Evolutionary conservation across 2,329 filamentous ascomycete species (phyloP).

Genomic region (Xylaria sp.): DNA sequence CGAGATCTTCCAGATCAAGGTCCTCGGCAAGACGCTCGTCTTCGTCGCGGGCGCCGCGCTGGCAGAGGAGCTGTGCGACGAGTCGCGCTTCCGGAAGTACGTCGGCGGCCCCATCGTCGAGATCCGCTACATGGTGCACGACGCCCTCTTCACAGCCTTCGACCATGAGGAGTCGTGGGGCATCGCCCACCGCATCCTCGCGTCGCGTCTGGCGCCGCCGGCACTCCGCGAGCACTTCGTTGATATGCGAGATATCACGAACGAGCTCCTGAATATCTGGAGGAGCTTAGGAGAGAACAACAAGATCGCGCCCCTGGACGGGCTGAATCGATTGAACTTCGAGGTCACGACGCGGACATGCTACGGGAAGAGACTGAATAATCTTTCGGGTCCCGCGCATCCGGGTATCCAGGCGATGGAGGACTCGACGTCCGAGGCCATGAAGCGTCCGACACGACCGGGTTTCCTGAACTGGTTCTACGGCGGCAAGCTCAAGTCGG

Average conservation of each 20-base stretch:
- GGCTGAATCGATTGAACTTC: conserved; percentile 50
- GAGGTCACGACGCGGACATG: conserved; percentile 47
- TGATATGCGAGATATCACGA: conserved; percentile 45
- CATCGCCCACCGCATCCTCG: conserved; percentile 48
- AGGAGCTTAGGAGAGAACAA: conserved; percentile 34
- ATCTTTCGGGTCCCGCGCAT: conserved; percentile 42
- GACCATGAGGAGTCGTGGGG: conserved; percentile 46
- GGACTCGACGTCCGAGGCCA: conserved; percentile 49
- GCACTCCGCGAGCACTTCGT: conserved; percentile 36
- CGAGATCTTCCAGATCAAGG: conserved; percentile 41
- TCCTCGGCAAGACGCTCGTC: conserved; percentile 37
- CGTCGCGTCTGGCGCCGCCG: conserved; percentile 37
- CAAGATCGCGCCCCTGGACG: conserved; percentile 41
- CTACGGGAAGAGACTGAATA: conserved; percentile 46
- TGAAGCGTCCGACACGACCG: conserved; percentile 49
- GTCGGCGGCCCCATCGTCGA: conserved; percentile 49
- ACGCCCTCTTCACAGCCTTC: conserved; percentile 49
- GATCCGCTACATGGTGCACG: conserved; percentile 46
- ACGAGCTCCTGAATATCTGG: conserved; percentile 49
- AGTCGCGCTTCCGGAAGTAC: conserved; percentile 50
- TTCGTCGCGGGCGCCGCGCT: conserved; percentile 40
- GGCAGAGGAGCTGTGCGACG: conserved; percentile 44
- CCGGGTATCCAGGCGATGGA: conserved; percentile 51
- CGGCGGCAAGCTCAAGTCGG: conserved; percentile 47
- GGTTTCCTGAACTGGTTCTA: conserved; percentile 48